Base-by-base conservation (phyloP, 139 green algal genomes). In the Closterium sp. region DNA sequence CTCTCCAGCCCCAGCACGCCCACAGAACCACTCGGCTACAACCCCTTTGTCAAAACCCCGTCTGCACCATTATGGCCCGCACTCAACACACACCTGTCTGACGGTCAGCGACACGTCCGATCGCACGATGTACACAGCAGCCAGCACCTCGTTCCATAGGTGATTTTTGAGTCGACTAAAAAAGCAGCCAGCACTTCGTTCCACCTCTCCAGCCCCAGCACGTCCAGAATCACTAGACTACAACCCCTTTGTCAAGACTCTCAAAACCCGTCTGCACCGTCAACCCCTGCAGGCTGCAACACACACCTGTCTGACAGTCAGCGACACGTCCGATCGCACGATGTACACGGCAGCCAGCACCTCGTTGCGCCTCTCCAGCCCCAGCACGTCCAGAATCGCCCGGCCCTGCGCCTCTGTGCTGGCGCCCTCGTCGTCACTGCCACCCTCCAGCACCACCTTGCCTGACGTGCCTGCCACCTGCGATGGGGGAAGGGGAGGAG, bases 271-370 rank as follows among this genome's bases (percentile, higher is more conserved):
- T n/a, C n/a, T n/a, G n/a, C n/a, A n/a, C n/a, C n/a, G n/a, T n/a
- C n/a, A n/a, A n/a, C n/a, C n/a, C n/a, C n/a, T n/a, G n/a, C n/a
- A n/a, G n/a, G n/a, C n/a, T n/a, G n/a, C n/a, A 55, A 12, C 4
- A 6, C 55, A 10, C 25, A 96, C 96, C 84, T 95, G 95, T 31
- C 98, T 96, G 85, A 99, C 98, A 31, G 94, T 89, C 69, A 95
- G 33, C 2, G 43, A 89, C 6, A 91, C 90, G 89, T 96, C 95
- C 0, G 90, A 94, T 10, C 97, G 95, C 0, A 94, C 95, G 76
- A 98, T 96, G 93, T 98, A 99, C 34, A 99, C 87, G 1, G 95
- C 94, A 1, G 96, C 96, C 90, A 99, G 93, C 87, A 99, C 95
- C 92, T 97, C 93, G 76, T 97, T 96, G 64, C 96, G 93, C 87